Evolutionary conservation across 345 rosid species (phyloP), one percentile per base, ranked within the genome.

Genomic region (Crucihimalaya himalaica): DNA sequence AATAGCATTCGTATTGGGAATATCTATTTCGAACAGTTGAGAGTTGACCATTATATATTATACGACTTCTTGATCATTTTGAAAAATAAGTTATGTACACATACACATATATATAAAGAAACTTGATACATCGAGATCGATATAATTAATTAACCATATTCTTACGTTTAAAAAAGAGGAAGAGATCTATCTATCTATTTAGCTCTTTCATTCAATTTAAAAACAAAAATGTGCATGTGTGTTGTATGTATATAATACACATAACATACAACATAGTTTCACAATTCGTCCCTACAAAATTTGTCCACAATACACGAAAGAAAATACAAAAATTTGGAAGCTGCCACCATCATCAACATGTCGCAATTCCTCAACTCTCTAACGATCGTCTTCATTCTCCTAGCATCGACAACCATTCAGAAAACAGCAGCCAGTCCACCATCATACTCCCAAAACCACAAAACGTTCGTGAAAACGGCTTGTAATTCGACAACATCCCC

Each of bases 401-500:
- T 75, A 8, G 11, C 67, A 29, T 39, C 68, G 0, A 68, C 75
- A 29, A 58, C 28, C 27, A 31, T 52, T 5, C 52, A 60, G 1
- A 65, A 42, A 54, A 63, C 82, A 7, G 5, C 50, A 42, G 79
- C 81, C 62, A 46, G 80, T 43, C 12, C 82, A 56, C 6, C 81
- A 40, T 8, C 80, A 9, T 46, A 81, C 13, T 54, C 62, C n/a
- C 54, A 78, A 5, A 51, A 70, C 20, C 86, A 83, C 90, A 81
- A 43, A 45, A 80, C 59, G 5, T 90, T 72, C 80, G 77, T 90
- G 8, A 77, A 79, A 62, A 83, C 73, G 11, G 83, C 86, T 2
- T 90, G 96, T 81, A 75, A 73, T 14, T 68, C 88, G 4, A 84
- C 96, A 42, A 75, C 81, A 21, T 83, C 81, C 60, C 89, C 96